These are phyloP conservation scores for Pythium guiyangense DNA, from an alignment of 352 stramenopile genomes.

Conservation along the genomic window DNA sequence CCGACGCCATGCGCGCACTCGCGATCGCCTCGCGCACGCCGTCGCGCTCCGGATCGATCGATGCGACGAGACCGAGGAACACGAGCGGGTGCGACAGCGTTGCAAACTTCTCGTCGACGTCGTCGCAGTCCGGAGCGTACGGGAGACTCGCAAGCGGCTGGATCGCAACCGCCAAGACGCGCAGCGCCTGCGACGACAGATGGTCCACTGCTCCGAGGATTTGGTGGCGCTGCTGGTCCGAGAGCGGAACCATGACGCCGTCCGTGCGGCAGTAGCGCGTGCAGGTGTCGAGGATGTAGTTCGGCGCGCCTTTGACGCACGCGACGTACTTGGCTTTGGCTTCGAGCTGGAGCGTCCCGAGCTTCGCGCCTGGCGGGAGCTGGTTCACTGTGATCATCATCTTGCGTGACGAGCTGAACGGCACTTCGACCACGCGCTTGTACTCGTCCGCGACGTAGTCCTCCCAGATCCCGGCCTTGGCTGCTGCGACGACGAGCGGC, in stretches of 20 bases:
- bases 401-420: conserved; percentile 95
- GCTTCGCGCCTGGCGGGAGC: conserved; percentile 31
- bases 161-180: conserved; percentile 90
- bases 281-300: too few species aligned
- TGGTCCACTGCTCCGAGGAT: conserved; percentile 57
- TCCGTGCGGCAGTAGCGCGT: conserved; percentile 46
- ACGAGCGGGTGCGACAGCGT: conserved; percentile 69
- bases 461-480: conserved; percentile 63
- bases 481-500: conserved; percentile 64
- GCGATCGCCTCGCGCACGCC: conserved; percentile 56
- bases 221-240: conserved; percentile 32
- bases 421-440: too few species aligned
- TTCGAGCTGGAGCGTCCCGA: conserved; percentile 31
- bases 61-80: conserved; percentile 92
- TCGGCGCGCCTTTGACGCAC: conserved; percentile 63
- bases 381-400: conserved; percentile 89
- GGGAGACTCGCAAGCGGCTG: conserved; percentile 51
- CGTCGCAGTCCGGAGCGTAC: conserved; percentile 35
- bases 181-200: conserved; percentile 70
- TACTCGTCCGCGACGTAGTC: conserved; percentile 39
- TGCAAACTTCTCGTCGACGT: conserved; percentile 69
- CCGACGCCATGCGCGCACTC: conserved; percentile 36
- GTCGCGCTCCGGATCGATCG: conserved; percentile 79
- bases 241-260: conserved; percentile 39
- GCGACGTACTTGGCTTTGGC: conserved; percentile 41